Evolutionary conservation across 371 early-diverging fungal genomes (phyloP).

Genomic region (Mucor velutinosus): DNA sequence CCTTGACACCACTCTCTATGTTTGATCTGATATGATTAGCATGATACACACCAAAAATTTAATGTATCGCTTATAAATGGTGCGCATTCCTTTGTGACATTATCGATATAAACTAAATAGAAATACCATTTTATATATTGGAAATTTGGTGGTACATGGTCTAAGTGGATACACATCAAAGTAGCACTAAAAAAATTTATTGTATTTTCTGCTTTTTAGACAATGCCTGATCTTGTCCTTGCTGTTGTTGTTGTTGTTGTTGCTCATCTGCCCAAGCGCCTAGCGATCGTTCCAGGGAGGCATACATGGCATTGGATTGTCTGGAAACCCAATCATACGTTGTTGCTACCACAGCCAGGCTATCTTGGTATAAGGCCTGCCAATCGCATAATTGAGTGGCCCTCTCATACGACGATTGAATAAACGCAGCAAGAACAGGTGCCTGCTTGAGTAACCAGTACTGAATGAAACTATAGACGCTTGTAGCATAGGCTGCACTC

Average conservation of each 20-base stretch:
- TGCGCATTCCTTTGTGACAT: background rate
- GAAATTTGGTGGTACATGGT: background rate
- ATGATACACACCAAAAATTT: background rate
- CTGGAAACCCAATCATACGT: conserved; percentile 13
- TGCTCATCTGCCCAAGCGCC: conserved; percentile 21
- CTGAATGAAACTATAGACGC: background rate
- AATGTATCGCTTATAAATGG: background rate
- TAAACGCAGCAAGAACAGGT: conserved; percentile 9
- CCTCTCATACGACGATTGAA: conserved; percentile 1
- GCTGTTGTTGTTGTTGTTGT: conserved; percentile 7
- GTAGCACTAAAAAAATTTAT: too few relatives aligned
- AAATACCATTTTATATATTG: background rate
- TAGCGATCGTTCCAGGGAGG: conserved; percentile 23
- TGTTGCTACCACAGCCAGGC: background rate
- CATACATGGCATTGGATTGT: conserved; percentile 8
- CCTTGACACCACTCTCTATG: too few relatives aligned
- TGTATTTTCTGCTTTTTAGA: too few relatives aligned
- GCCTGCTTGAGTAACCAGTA: conserved; percentile 22
- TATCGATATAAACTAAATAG: background rate
- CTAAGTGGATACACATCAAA: background rate
- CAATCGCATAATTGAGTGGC: conserved; percentile 10
- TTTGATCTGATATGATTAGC: background rate
- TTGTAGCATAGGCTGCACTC: background rate
- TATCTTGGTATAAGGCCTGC: background rate
- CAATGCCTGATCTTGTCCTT: background rate